Conservation (phyloP, 2,329 filamentous ascomycete genomes). For the Colletotrichum trifolii region DNA sequence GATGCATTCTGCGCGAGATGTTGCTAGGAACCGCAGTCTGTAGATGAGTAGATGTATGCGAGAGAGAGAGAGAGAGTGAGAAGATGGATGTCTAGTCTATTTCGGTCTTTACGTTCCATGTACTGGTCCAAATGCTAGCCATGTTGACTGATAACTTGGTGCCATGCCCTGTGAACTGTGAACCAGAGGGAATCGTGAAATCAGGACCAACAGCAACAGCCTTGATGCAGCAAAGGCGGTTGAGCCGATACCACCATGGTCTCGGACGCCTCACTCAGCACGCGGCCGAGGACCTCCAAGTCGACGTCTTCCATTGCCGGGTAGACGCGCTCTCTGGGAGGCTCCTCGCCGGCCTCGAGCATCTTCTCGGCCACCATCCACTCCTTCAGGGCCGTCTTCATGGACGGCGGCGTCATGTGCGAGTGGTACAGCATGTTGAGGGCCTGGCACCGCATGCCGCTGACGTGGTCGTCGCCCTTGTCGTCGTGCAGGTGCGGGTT, state of each 20-base stretch:
- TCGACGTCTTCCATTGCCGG: constrained; percentile 10
- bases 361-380: constrained; percentile 13
- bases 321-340: constrained; percentile 16
- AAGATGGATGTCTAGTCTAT: background rate
- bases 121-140: too few relatives aligned
- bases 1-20: background rate
- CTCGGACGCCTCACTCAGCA: background rate
- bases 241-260: background rate
- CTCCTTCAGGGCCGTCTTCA: constrained; percentile 12
- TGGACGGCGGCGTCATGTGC: constrained; percentile 2
- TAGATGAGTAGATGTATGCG: too few relatives aligned
- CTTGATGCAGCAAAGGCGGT: too few relatives aligned
- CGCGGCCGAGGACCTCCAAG: background rate
- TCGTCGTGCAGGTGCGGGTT: constrained; percentile 25
- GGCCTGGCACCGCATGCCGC: constrained; percentile 15
- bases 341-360: background rate
- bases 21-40: background rate
- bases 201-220: too few relatives aligned
- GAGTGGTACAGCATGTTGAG: constrained; percentile 20
- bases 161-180: background rate
- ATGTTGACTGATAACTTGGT: background rate
- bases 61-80: background rate
- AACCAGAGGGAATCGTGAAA: too few relatives aligned
- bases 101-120: too few relatives aligned
- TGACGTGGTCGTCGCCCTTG: constrained; percentile 26